Evolutionary conservation across 164 flowering plant genomes (phyloP).

Genomic region (Aristolochia contorta): DNA sequence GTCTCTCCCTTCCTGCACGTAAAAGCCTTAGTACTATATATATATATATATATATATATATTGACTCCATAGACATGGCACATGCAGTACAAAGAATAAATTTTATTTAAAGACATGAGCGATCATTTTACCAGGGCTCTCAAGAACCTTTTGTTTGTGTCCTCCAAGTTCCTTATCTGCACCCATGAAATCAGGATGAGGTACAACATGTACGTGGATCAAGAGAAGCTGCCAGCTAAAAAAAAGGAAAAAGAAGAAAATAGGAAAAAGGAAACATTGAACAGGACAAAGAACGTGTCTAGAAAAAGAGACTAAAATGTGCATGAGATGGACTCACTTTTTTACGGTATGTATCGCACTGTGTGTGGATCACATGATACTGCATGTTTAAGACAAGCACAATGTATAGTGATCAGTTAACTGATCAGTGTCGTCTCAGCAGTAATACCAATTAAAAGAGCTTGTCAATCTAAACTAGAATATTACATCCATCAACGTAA

Average conservation of each 20-base stretch:
- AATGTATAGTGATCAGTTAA: not conserved
- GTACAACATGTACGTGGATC: too few species aligned
- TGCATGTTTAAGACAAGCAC: slow-evolving; percentile 17
- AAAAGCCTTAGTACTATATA: too few species aligned
- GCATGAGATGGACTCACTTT: slow-evolving; percentile 35
- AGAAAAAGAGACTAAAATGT: too few species aligned
- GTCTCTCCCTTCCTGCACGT: slow-evolving; percentile 20
- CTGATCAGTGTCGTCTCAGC: not conserved
- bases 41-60: too few species aligned
- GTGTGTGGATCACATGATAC: slow-evolving; percentile 39
- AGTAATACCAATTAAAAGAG: too few species aligned
- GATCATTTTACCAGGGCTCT: slow-evolving; percentile 26
- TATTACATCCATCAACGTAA: too few species aligned
- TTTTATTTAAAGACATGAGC: not conserved
- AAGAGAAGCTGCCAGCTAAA: too few species aligned
- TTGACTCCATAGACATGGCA: too few species aligned
- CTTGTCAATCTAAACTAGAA: too few species aligned
- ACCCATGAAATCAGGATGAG: not conserved
- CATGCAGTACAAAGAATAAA: not conserved
- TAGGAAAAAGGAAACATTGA: not conserved
- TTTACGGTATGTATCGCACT: slow-evolving; percentile 39
- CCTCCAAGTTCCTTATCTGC: slow-evolving; percentile 29
- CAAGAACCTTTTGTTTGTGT: slow-evolving; percentile 20
- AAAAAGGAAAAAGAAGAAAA: not conserved
- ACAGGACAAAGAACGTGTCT: too few species aligned